These are phyloP conservation scores for Heimioporus sp. DNA, from an alignment of 768 basidiomycete species.

Conservation along the genomic window DNA sequence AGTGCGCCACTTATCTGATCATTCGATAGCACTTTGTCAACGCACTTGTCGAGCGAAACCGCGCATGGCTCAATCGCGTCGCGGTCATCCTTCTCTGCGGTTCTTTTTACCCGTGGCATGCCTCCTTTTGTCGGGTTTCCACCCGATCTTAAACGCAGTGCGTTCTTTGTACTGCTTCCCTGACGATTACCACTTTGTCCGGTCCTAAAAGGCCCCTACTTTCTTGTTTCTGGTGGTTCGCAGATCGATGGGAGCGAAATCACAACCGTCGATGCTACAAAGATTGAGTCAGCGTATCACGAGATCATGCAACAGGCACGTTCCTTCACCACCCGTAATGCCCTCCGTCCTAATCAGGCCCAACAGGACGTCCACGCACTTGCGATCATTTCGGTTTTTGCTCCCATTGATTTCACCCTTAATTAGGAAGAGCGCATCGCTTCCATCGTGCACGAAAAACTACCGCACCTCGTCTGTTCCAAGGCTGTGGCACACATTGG, in stretches of 20 bases:
- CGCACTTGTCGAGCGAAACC: conserved; percentile 57
- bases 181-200: not conserved
- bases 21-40: conserved; percentile 49
- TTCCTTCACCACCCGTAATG: not conserved
- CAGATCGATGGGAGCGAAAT: conserved; percentile 52
- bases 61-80: conserved; percentile 51
- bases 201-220: conserved; percentile 30
- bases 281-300: conserved; percentile 44
- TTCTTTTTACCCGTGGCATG: conserved; percentile 52
- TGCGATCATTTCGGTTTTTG: conserved; percentile 48
- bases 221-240: conserved; percentile 37
- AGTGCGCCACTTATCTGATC: not conserved
- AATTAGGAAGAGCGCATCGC: conserved; percentile 48
- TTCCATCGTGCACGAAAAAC: conserved; percentile 39
- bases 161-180: conserved; percentile 13
- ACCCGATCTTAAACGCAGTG: conserved; percentile 28
- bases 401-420: conserved; percentile 43
- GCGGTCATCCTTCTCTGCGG: conserved; percentile 64
- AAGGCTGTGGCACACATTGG: conserved; percentile 58
- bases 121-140: conserved; percentile 59
- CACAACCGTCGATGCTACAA: conserved; percentile 37
- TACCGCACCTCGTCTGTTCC: conserved; percentile 48
- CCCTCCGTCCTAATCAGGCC: conserved; percentile 2
- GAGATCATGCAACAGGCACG: conserved; percentile 34
- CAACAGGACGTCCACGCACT: conserved; percentile 30